A percentile compares a stretch with the other conserved stretches of the same genome.
Conservation (phyloP, 73 alveolate genomes). For the Urostyla sp. region DNA sequence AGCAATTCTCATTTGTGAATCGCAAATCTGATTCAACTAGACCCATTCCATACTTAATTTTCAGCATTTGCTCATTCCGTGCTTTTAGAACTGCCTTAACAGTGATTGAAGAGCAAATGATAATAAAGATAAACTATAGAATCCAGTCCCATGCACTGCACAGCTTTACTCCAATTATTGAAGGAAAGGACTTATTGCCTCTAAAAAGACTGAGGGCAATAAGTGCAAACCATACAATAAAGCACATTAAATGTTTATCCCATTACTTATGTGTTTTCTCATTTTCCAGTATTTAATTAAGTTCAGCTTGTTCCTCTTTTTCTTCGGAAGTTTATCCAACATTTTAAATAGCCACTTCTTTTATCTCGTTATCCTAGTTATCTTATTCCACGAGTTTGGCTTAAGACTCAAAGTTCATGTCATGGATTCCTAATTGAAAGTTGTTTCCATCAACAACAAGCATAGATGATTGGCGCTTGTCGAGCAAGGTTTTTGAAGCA, state of each 20-base stretch:
- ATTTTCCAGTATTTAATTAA: slow-evolving; percentile 11
- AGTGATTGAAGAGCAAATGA: neutral
- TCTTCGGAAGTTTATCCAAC: neutral
- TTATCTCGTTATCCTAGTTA: neutral
- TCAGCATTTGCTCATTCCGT: neutral
- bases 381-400: neutral
- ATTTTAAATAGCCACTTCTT: neutral
- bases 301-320: neutral
- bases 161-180: slow-evolving; percentile 52
- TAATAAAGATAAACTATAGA: slow-evolving; percentile 1
- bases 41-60: neutral
- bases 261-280: slow-evolving; percentile 52
- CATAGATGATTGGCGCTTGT: too few species aligned
- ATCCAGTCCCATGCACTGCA: slow-evolving; percentile 53
- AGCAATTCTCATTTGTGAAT: neutral
- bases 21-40: slow-evolving; percentile 1
- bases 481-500: too few species aligned
- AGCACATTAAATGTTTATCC: slow-evolving; percentile 11
- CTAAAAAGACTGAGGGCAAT: slow-evolving; percentile 40
- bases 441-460: too few species aligned
- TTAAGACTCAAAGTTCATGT: neutral
- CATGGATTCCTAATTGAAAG: too few species aligned
- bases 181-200: slow-evolving; percentile 42
- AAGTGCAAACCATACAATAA: neutral
- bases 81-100: neutral